These are phyloP conservation scores for Penicillium oxalicum DNA, from an alignment of 2,329 filamentous ascomycete species.

Conservation along the genomic window DNA sequence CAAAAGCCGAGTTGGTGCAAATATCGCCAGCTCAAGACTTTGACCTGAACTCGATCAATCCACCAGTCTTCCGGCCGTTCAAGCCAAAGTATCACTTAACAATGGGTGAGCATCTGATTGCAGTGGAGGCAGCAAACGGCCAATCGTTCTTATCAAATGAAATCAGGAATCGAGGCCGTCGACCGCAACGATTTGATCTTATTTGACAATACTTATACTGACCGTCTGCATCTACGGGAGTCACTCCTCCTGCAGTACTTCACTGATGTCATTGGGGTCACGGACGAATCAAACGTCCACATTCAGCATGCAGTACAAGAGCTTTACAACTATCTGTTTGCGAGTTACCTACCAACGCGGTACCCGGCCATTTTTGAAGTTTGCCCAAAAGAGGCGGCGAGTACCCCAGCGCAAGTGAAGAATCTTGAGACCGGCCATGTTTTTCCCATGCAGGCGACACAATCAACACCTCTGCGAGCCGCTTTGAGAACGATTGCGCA, in stretches of 20 bases:
- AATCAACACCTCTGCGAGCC: neutral
- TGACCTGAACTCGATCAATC: conserved; percentile 34
- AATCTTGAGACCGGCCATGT: neutral
- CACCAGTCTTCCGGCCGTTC: conserved; percentile 14
- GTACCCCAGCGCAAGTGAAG: neutral
- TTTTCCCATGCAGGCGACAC: neutral
- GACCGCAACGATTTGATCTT: neutral
- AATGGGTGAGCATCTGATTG: conserved; percentile 25
- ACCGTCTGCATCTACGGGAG: neutral
- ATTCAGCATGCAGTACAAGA: conserved; percentile 1
- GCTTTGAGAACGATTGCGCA: conserved; percentile 20
- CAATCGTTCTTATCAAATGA: neutral
- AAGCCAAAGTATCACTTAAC: conserved; percentile 2
- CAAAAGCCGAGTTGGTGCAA: too few relatives aligned
- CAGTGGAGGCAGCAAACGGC: neutral
- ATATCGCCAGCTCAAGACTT: neutral
- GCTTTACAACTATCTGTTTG: neutral
- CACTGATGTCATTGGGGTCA: neutral
- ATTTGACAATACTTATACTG: neutral
- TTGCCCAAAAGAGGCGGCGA: neutral
- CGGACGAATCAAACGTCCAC: neutral
- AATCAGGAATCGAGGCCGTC: neutral
- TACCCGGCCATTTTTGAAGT: conserved; percentile 33
- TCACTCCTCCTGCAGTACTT: neutral
- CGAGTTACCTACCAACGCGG: neutral